Conservation (phyloP, 805 yeast genomes). For the Monosporozyma unispora region DNA sequence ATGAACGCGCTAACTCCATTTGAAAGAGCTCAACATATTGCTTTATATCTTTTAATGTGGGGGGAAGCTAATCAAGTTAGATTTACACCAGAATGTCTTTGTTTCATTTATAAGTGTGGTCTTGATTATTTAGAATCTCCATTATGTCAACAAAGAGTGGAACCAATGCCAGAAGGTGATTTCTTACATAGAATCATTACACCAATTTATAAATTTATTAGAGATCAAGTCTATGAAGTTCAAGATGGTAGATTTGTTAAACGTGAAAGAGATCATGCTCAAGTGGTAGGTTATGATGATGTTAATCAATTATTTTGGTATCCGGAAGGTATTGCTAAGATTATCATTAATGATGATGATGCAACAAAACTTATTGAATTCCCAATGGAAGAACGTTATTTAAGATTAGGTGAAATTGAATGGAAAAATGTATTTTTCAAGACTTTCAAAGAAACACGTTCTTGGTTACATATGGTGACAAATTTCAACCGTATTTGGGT, state of each 20-base stretch:
- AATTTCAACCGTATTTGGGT: conserved; percentile 98
- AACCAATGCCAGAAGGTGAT: conserved; percentile 81
- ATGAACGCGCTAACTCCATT: conserved; percentile 67
- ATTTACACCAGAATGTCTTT: conserved; percentile 80
- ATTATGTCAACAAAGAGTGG: conserved; percentile 78
- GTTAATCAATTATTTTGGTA: conserved; percentile 98
- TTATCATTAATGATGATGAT: conserved; percentile 76
- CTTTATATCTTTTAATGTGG: conserved; percentile 70
- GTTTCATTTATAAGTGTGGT: conserved; percentile 94
- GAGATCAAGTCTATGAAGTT: conserved; percentile 75
- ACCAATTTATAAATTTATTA: conserved; percentile 73
- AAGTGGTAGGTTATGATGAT: conserved; percentile 89
- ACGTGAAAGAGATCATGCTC: conserved; percentile 78
- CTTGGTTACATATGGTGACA: conserved; percentile 93
- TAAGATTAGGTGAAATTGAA: conserved; percentile 80
- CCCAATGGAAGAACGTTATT: conserved; percentile 82
- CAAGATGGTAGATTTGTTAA: conserved; percentile 74
- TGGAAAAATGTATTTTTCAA: conserved; percentile 92
- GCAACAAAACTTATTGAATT: conserved; percentile 83
- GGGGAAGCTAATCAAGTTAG: conserved; percentile 93
- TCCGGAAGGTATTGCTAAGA: conserved; percentile 95
- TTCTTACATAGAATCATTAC: conserved; percentile 86
- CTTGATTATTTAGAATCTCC: conserved; percentile 83
- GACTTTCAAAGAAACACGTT: conserved; percentile 90
- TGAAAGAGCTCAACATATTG: conserved; percentile 71